phyloP scores from a whole-genome alignment of 768 basidiomycete species.

The Cyclocybe cylindracea region DNA sequence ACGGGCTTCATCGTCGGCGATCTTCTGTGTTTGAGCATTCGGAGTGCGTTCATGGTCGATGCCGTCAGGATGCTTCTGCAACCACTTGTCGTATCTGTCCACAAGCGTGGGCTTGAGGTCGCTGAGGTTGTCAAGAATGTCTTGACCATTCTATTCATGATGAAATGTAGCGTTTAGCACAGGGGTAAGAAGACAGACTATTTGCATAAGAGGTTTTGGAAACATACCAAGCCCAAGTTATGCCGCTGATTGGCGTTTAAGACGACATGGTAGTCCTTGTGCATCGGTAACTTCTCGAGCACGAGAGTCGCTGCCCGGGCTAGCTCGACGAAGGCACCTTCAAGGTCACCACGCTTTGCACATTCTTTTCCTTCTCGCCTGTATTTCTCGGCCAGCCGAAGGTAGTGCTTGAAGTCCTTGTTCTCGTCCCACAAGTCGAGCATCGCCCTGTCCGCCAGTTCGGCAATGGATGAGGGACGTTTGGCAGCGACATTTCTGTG shows the following conservation, averaged over 20 bases:
- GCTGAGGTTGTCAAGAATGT: slow-evolving; percentile 67
- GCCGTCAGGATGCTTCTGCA: slow-evolving; percentile 41
- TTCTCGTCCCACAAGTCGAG: slow-evolving; percentile 56
- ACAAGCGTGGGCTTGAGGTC: slow-evolving; percentile 66
- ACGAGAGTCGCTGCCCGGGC: slow-evolving; percentile 78
- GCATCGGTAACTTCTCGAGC: slow-evolving; percentile 75
- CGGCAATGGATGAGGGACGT: slow-evolving; percentile 61
- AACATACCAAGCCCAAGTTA: slow-evolving; percentile 68
- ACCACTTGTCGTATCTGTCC: slow-evolving; percentile 65
- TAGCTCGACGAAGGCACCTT: slow-evolving; percentile 70
- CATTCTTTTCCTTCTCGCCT: slow-evolving; percentile 54
- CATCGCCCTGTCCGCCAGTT: slow-evolving; percentile 65
- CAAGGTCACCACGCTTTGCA: slow-evolving; percentile 54
- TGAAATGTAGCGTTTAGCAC: background rate
- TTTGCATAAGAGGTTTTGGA: slow-evolving; percentile 18
- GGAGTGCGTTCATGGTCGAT: slow-evolving; percentile 26
- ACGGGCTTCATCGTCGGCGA: slow-evolving; percentile 17
- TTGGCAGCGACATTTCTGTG: slow-evolving; percentile 5
- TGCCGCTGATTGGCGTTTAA: slow-evolving; percentile 60
- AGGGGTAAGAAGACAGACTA: background rate
- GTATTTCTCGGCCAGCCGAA: slow-evolving; percentile 64
- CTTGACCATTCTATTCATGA: slow-evolving; percentile 63
- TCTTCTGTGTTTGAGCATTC: slow-evolving; percentile 24
- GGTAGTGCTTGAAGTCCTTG: slow-evolving; percentile 64
- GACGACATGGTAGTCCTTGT: slow-evolving; percentile 61